Base-by-base conservation (phyloP, 805 yeast species). In the Metschnikowia kofuensis region DNA sequence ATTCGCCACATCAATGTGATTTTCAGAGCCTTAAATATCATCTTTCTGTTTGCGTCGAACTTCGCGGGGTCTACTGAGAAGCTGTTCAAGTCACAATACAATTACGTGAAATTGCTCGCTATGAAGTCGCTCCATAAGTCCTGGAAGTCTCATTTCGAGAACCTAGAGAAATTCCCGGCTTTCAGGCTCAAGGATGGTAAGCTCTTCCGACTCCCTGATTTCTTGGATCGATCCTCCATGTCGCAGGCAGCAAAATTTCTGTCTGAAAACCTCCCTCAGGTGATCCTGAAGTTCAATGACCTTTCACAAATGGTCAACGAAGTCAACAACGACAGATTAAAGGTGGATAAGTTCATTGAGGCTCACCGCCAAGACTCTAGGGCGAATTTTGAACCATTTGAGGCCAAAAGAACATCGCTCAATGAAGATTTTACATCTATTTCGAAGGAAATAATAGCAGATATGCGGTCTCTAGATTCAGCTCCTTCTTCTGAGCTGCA, bases 1-100 rank as follows among this genome's bases (percentile, higher is more conserved):
- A 55, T 68, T 6, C 53, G 54, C 2, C 75, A 75, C 41, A 66
- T 77, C 26, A 66, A 67, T 34, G 62, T 63, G 6, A 67, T 80
- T 21, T 73, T 81, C 58, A 71, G 71, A 46, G 68, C 81, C 28
- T 61, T 81, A 27, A 72, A 67, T 44, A 72, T 77, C 13, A 74
- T 80, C 5, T 69, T 73, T 47, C 79, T 77, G 52, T 81, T 80
- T 58, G 70, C 76, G 41, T 71, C 77, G 27, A 67, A 72, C 38
- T 80, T 78, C 59, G 70, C 78, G 30, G 63, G 61, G 41, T 82
- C 79, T n/a, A 74, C 76, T 2, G 79, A 77, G 47, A 76, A 75
- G 50, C 65, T 64, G 26, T 78, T 76, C 58, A 69, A 49, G 61
- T 72, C 39, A 64, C 72, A 64, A 54, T 71, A 56, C 47, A 67